phyloP scores from a whole-genome alignment of 352 stramenopile genomes.

The Phytophthora cryptogea region DNA sequence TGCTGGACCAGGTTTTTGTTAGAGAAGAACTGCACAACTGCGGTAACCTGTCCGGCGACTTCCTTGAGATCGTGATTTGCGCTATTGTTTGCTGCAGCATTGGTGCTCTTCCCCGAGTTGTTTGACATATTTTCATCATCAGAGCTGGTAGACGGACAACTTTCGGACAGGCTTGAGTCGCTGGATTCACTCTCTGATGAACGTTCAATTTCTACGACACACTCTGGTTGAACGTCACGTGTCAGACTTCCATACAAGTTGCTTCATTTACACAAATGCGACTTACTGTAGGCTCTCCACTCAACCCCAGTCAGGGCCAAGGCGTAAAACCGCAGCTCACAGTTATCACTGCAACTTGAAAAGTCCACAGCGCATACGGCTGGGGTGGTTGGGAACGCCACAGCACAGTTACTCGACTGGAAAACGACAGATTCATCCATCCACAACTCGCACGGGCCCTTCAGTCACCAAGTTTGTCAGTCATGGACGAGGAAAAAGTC shows the following conservation, averaged over 20 bases:
- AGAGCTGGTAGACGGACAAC: neutral
- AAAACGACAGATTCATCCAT: constrained; percentile 40
- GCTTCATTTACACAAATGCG: neutral
- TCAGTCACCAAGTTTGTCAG: neutral
- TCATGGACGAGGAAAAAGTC: neutral
- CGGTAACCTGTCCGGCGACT: neutral
- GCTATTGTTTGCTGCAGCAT: neutral
- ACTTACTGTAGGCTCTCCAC: constrained; percentile 48
- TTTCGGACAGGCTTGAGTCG: neutral
- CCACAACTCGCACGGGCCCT: constrained; percentile 57
- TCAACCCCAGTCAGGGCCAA: constrained; percentile 35
- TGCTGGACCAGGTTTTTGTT: neutral
- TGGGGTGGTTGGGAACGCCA: constrained; percentile 32
- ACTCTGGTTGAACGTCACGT: constrained; percentile 13
- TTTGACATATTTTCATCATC: neutral
- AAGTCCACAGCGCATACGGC: constrained; percentile 50
- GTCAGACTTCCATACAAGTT: neutral
- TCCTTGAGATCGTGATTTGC: neutral
- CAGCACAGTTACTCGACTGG: constrained; percentile 42
- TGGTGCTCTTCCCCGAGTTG: neutral
- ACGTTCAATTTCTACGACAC: constrained; percentile 17
- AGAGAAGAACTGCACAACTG: neutral
- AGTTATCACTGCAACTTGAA: constrained; percentile 39
- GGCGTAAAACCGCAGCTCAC: constrained; percentile 55
- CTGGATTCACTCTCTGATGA: neutral